Base-by-base conservation (phyloP, 345 rosid genomes). In the Eucalyptus guilfoylei region DNA sequence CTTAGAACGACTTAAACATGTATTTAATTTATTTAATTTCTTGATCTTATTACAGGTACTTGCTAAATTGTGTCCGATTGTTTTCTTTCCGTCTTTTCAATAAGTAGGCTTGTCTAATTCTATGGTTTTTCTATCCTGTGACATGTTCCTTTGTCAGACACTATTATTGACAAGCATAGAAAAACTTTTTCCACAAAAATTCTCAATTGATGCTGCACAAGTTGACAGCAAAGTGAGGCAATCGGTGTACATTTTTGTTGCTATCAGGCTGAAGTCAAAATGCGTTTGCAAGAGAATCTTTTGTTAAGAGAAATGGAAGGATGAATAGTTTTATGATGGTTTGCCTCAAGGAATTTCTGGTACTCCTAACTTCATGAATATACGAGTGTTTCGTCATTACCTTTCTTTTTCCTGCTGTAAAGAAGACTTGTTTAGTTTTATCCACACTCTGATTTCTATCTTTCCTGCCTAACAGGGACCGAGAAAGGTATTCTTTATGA, bases 401-500 rank as follows among this genome's bases (percentile, higher is more conserved):
- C 49, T 80, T 54, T 44, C 45, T 64, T 55, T 49, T 86, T 14
- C 37, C 54, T 47, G 26, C 49, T 7, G 37, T 28, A 48, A 85
- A 85, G 55, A 28, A 85, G 87, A n/a, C 76, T 14, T 17, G 76
- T n/a, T 15, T 64, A 14, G 34, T 64, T 49, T 49, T 30, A 64
- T 64, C 37, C 19, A 28, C 30, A 42, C 50, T 85, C 50, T 44
- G 34, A 40, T 85, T 85, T 58, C 6, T 16, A 60, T 44, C 86
- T 55, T 69, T 60, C 34, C 76, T 90, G 80, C 44, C 23, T 88
- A 37, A 86, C 54, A 96, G 99, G 97, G 90, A 92, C 91, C 90
- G 98, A 98, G 64, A 67, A 90, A 92, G 99, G 99, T 86, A 87
- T 93, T 91, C 90, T 96, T 62, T 96, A 91, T 86, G 99, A 96